Base-by-base conservation (phyloP, 805 yeast species). In the Myxozyma monticola region DNA sequence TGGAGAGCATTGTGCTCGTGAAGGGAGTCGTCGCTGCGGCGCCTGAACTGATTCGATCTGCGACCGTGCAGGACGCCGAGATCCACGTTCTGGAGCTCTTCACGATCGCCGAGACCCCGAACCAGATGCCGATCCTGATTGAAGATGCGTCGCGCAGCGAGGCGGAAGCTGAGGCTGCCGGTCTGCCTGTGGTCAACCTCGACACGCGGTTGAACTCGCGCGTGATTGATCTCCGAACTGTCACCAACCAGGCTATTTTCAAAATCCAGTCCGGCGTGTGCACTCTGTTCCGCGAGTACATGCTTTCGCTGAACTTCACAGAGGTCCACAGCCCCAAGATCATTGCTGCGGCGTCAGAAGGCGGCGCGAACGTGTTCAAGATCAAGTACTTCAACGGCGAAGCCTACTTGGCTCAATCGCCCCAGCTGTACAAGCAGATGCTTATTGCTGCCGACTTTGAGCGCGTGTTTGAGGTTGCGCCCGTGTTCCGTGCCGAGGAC, bases 401-500 rank as follows among this genome's bases (percentile, higher is more conserved):
- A 56, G 98, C 98, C 5, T 93, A 79, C 71, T 75, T 93, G 68
- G 99, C 99, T 15, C 99, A 93, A 76, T 88, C 96, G 35, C 99
- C 99, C 42, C 99, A 93, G 76, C 79, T 93, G 61, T 88, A 93
- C 77, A 93, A 93, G 76, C 98, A 93, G 76, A 96, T 91, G 78
- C 81, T 91, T 70, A 93, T 93, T 72, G 96, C 97, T 40, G 95
- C 96, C 53, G 99, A 93, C 75, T 93, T 91, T 64, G 99, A 93
- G 76, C 82, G 81, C 65, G 99, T 93, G 42, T 93, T 81, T 68
- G 99, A 93, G 75, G 79, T 93, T 65, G 98, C 93, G 1, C 98
- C 99, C 31, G 98, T 93, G 37, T 93, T 93, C 80, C 83, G 99
- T 74, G 99, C 99, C 50, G 99, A 93, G 72, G 91, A 93, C 78